phyloP scores from a whole-genome alignment of 495 filamentous ascomycete species.

The Xylaria acuta region DNA sequence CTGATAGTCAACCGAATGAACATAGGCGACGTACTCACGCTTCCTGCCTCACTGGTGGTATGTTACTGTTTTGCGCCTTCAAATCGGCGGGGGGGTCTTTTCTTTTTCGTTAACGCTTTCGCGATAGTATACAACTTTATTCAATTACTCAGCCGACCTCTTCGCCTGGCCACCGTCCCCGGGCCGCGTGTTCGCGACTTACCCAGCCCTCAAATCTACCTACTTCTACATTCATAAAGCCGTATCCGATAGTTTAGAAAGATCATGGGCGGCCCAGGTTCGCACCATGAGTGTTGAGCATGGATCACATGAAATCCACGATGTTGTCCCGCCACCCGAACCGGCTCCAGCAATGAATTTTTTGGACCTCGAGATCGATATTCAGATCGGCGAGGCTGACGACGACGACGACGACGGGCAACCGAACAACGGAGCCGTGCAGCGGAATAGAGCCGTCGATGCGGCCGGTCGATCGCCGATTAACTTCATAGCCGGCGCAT shows the following conservation, averaged over 20 bases:
- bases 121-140: conserved; percentile 34
- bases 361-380: conserved; percentile 36
- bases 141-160: conserved; percentile 37
- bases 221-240: conserved; percentile 73
- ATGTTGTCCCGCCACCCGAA: conserved; percentile 46
- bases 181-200: conserved; percentile 68
- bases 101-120: conserved; percentile 23
- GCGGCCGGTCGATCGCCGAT: conserved; percentile 23
- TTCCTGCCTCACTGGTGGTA: conserved; percentile 48
- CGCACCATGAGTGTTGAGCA: conserved; percentile 46
- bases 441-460: conserved; percentile 27
- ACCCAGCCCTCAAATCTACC: conserved; percentile 70
- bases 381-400: conserved; percentile 31
- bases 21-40: conserved; percentile 37
- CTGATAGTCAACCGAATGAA: conserved; percentile 45
- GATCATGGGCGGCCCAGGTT: conserved; percentile 55
- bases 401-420: conserved; percentile 26
- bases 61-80: conserved; percentile 18
- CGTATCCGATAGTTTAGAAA: conserved; percentile 67
- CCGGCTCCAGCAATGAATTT: conserved; percentile 36
- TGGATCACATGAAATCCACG: conserved; percentile 25
- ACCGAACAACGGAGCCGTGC: conserved; percentile 26
- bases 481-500: conserved; percentile 48
- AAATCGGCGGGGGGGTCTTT: neutral
- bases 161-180: conserved; percentile 74